These are phyloP conservation scores for Aspergillus transmontanensis DNA, from an alignment of 2,329 filamentous ascomycete species.

Conservation along the genomic window DNA sequence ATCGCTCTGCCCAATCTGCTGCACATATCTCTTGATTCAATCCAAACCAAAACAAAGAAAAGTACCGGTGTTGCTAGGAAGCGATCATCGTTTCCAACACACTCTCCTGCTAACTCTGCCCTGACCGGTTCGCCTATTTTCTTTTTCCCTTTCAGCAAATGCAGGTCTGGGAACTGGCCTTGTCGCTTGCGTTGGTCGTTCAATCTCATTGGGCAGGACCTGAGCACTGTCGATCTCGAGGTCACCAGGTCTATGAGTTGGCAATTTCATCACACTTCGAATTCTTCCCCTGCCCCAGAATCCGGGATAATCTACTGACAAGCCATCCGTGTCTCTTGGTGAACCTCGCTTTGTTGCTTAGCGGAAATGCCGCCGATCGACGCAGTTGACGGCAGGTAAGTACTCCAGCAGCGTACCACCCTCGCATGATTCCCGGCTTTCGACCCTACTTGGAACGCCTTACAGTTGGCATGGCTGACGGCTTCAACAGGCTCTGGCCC, in stretches of 20 bases:
- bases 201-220: slow-evolving; percentile 11
- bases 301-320: slow-evolving; percentile 14
- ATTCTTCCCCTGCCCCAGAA: slow-evolving; percentile 13
- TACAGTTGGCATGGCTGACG: neutral
- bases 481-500: neutral
- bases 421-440: neutral
- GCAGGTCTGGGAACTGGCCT: slow-evolving; percentile 1
- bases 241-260: slow-evolving; percentile 43
- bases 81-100: neutral
- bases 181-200: neutral
- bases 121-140: slow-evolving; percentile 1
- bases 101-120: neutral
- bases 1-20: neutral
- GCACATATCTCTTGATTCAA: neutral
- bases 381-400: slow-evolving; percentile 3
- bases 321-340: slow-evolving; percentile 18
- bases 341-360: slow-evolving; percentile 6
- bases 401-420: neutral
- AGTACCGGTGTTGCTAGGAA: neutral
- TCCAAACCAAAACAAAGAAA: neutral
- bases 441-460: neutral
- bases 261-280: slow-evolving; percentile 28
- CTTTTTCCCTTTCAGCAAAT: neutral
- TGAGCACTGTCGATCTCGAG: slow-evolving; percentile 31
- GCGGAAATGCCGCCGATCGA: slow-evolving; percentile 10